Base-by-base conservation (phyloP, 176 grass and related monocot species). In the Ananas comosus region DNA sequence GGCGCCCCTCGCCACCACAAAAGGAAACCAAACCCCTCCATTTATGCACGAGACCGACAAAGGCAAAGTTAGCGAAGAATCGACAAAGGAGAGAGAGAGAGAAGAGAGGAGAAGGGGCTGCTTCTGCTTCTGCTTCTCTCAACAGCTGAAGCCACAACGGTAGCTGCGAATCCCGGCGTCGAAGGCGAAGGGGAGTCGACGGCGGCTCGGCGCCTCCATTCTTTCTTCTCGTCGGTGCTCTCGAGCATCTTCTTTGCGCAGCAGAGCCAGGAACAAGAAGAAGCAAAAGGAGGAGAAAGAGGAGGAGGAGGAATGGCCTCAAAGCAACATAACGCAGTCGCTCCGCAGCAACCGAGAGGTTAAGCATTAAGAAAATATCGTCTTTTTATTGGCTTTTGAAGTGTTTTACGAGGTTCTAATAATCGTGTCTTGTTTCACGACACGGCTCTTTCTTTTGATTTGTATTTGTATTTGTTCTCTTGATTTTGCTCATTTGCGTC, bases 161-260 rank as follows among this genome's bases (percentile, higher is more conserved):
- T 96, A 83, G 88, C 80, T 81, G 73, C 66, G 57, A 73, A 74
- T 74, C 67, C 28, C 33, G 52, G 72, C 67, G 72, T 66, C 77
- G 83, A 83, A 61, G 83, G 17, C 75, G 69, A 84, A 69, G 81
- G 86, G 92, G 83, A 83, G 68, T 49, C 83, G 69, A 74, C 79
- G 75, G 70, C 72, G 12, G 73, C 74, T 33, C 29, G 29, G 70
- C 76, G 76, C 51, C 66, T 96, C 79, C 75, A 82, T 11, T 88
- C 88, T 13, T 85, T 90, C 80, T 81, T 92, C 74, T 56, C 86
- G 21, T 82, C 86, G 16, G 80, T 87, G 68, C 70, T 88, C 49
- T 80, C 76, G 3, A 83, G 76, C 7, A 13, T 92, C 72, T 90
- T 97, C 21, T 3, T 33, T 33, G 29, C 3, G 29, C 29, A 77